Conservation (phyloP, 495 filamentous ascomycete genomes). For the Tuber brumale region DNA sequence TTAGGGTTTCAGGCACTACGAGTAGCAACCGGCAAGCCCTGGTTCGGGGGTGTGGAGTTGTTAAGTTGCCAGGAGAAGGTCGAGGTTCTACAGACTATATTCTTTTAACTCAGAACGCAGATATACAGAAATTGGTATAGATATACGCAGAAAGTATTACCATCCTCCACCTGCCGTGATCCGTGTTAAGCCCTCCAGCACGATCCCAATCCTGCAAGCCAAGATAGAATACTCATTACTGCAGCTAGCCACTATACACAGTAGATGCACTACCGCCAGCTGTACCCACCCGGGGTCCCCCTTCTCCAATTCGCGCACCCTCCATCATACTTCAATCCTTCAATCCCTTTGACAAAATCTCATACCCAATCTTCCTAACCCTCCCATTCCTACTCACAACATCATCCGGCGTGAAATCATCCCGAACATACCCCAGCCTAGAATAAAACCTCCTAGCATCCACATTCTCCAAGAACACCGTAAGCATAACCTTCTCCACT, state of each 20-base stretch:
- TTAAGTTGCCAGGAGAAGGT: background rate
- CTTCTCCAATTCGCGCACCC: background rate
- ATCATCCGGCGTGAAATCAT: background rate
- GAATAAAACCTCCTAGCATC: slow-evolving; percentile 28
- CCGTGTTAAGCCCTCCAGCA: background rate
- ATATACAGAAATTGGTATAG: background rate
- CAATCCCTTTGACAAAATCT: slow-evolving; percentile 28
- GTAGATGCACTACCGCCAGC: background rate
- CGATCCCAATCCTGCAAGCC: background rate
- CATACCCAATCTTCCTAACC: slow-evolving; percentile 29
- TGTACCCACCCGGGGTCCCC: background rate
- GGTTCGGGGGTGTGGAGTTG: background rate
- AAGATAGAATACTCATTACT: background rate
- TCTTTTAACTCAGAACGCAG: background rate
- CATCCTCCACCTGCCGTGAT: background rate
- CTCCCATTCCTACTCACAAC: slow-evolving; percentile 15
- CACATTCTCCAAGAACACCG: slow-evolving; percentile 37
- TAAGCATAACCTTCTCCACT: slow-evolving; percentile 35
- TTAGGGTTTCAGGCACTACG: slow-evolving; percentile 20
- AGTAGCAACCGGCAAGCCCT: background rate
- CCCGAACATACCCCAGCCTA: slow-evolving; percentile 22
- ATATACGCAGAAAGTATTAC: background rate
- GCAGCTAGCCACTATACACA: background rate
- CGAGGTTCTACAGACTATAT: background rate
- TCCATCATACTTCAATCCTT: background rate